Evolutionary conservation across 1,139 yeast species (phyloP), one percentile per base, ranked within the genome.

Genomic region (Hyphopichia wangnamkhiaoensis): DNA sequence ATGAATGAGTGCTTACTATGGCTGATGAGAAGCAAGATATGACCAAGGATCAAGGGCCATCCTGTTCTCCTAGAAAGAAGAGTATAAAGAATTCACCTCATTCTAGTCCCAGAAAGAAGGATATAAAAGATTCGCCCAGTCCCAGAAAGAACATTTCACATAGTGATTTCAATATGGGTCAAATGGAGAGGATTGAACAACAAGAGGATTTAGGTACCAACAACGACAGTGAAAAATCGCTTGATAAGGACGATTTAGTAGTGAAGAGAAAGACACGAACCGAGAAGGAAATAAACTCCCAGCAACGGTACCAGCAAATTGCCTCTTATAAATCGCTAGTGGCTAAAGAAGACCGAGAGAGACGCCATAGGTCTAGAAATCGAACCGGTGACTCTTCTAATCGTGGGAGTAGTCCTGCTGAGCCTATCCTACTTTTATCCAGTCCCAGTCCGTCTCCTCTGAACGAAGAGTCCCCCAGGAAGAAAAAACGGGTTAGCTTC

Each of bases 291-390:
- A 33, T 25, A 10, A 57, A 47, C 35, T 42, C 54, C 18, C 55
- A 56, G 13, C 55, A 53, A 39, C 50, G 75, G 34, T 54, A 56
- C 35, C 50, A 53, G 43, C 64, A 59, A 40, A 54, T 68, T 12
- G 53, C 47, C 17, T 59, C 58, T 24, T 62, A 65, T 49, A 60
- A 65, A 38, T 49, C 50, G 13, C 27, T 45, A 25, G 41, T 53
- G 2, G 36, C 53, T 13, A 46, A 44, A 39, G 69, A 64, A 38
- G 53, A 57, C 33, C 45, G 72, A 41, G 45, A 52, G 44, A 41
- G 55, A 50, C 48, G 67, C 41, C 41, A 55, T 48, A 37, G 48
- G 10, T 18, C 23, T 12, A 25, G 28, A n/a, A 21, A 21, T 21
- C 9, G 24, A 7, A 21, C 10, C 10, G 24, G 7, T 21, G 24